Evolutionary conservation across 345 rosid genomes (phyloP), one percentile per base, ranked within the genome.

Genomic region (Euphorbia pulcherrima): DNA sequence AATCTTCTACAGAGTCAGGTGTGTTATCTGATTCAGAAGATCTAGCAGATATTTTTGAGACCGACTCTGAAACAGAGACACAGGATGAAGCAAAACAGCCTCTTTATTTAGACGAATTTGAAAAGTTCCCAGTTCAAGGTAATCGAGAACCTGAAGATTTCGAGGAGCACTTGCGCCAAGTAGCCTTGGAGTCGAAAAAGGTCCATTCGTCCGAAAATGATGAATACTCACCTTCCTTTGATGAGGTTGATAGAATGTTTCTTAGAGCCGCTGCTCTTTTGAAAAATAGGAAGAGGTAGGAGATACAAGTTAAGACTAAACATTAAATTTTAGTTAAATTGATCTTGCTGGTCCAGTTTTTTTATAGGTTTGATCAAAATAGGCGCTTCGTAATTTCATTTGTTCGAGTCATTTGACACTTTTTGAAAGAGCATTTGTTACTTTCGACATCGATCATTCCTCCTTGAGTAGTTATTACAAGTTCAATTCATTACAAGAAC

Each of bases 161-260:
- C 74, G 85, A 72, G 73, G 88, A 85, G 60, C 82, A 79, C 60
- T 74, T 89, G 52, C 78, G 65, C 28, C 70, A 82, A 69, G 66
- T 79, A 67, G 81, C 85, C 5, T 11, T 17, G 16, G 80, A 70
- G 58, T 62, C 81, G 0, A 72, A 61, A 58, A 78, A 70, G 12
- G 71, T 71, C 0, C 64, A 53, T 52, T 33, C 78, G 50, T 74
- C 28, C 0, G 77, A 66, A 23, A 75, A 79, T 65, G 76, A 81
- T 37, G 70, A 23, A 2, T 75, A 73, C 44, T 77, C 90, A 12
- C 90, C 95, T 6, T 68, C 83, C 53, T 79, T 86, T 65, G 95
- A 91, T 68, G 96, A 91, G 74, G 93, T 91, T 1, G 95, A 94
- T 76, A 77, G 75, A 72, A 76, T 91, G 83, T 91, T 94, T 84